Evolutionary conservation across 2,329 filamentous ascomycete genomes (phyloP).

Genomic region (Xenosphaeropsis pyriputrescens): DNA sequence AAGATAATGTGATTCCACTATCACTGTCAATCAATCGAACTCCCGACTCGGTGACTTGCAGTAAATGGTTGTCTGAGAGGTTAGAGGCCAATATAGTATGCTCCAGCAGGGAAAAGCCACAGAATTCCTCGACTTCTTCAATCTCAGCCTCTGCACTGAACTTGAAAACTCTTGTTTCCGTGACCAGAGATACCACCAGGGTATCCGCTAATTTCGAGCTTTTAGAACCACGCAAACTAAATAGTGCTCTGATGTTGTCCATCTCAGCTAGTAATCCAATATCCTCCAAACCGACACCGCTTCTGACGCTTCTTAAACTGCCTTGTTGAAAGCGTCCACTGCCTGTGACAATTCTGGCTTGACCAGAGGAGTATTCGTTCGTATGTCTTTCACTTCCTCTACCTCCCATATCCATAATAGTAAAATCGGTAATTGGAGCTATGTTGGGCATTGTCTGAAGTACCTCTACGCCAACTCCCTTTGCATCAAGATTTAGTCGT

Average conservation of each 20-base stretch:
- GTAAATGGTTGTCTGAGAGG: constrained; percentile 42
- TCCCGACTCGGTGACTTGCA: constrained; percentile 61
- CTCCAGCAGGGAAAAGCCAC: constrained; percentile 52
- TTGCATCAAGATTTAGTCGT: constrained; percentile 35
- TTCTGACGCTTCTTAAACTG: constrained; percentile 76
- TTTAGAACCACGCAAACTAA: constrained; percentile 43
- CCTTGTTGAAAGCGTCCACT: constrained; percentile 86
- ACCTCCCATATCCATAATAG: constrained; percentile 91
- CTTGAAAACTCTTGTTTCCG: constrained; percentile 69
- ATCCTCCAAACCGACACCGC: constrained; percentile 85
- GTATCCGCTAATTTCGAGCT: constrained; percentile 43
- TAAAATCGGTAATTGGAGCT: constrained; percentile 83
- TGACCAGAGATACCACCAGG: constrained; percentile 66
- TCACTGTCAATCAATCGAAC: constrained; percentile 49
- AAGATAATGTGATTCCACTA: constrained; percentile 33
- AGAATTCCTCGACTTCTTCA: constrained; percentile 70
- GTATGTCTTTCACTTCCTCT: constrained; percentile 63
- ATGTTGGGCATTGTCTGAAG: constrained; percentile 73
- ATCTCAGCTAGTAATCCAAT: constrained; percentile 71
- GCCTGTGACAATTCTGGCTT: constrained; percentile 84
- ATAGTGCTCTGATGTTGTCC: constrained; percentile 57
- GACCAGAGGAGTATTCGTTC: constrained; percentile 88
- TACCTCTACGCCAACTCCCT: constrained; percentile 33
- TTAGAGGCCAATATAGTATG: constrained; percentile 61
- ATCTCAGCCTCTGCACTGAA: constrained; percentile 65